Evolutionary conservation across 352 stramenopile species (phyloP).

Genomic region (Pseudoperonospora humuli): DNA sequence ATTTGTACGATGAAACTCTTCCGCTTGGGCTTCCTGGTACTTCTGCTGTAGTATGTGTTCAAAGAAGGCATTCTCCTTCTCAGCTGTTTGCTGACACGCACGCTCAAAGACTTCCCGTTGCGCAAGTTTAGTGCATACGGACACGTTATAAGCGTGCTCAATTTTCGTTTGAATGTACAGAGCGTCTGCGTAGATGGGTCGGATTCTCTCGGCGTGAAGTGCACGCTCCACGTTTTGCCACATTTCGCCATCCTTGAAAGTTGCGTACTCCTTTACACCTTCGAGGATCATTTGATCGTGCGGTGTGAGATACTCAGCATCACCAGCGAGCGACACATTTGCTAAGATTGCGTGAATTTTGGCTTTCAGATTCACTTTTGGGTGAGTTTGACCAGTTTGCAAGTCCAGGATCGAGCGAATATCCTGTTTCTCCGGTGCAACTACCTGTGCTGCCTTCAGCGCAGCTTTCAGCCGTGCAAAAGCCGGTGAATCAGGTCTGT

Average conservation of each 20-base stretch:
- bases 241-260: constrained; percentile 58
- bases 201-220: constrained; percentile 52
- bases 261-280: constrained; percentile 62
- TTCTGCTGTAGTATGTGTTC: constrained; percentile 53
- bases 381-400: too few species aligned
- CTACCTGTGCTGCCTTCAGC: too few species aligned
- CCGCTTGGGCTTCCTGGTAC: constrained; percentile 51
- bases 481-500: too few species aligned
- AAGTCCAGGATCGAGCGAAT: too few species aligned
- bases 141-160: constrained; percentile 64
- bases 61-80: constrained; percentile 42
- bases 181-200: constrained; percentile 66
- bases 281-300: constrained; percentile 64
- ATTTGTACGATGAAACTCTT: constrained; percentile 46
- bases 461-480: too few species aligned
- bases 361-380: constrained; percentile 60
- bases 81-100: constrained; percentile 5
- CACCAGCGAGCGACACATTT: constrained; percentile 47
- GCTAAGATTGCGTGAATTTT: constrained; percentile 65
- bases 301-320: constrained; percentile 26
- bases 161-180: constrained; percentile 67
- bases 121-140: constrained; percentile 49
- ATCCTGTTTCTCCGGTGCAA: too few species aligned
- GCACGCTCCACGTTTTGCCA: constrained; percentile 65
- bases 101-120: constrained; percentile 43